Conservation (phyloP, 352 stramenopile species). For the Globisporangium lucens region DNA sequence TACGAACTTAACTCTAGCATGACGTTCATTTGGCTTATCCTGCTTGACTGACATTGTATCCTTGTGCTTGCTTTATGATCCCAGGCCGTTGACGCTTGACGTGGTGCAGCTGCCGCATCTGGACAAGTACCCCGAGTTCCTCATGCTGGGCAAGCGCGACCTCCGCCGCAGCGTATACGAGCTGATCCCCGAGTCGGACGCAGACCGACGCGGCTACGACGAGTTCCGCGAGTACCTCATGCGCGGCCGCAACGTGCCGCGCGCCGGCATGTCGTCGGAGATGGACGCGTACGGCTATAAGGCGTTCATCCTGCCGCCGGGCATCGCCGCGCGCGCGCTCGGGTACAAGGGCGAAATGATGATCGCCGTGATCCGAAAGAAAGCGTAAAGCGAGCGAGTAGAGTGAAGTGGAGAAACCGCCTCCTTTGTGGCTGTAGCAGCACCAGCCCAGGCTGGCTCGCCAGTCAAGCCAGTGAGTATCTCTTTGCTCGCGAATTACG, state of each 20-base stretch:
- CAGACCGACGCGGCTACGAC: conserved; percentile 49
- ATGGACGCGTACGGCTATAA: conserved; percentile 70
- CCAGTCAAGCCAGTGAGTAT: background rate
- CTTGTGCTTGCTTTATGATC: background rate
- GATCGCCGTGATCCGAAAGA: conserved; percentile 59
- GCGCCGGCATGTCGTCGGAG: conserved; percentile 51
- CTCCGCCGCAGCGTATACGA: conserved; percentile 65
- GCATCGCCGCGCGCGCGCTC: conserved; percentile 51
- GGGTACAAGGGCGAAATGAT: conserved; percentile 72
- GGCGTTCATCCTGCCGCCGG: conserved; percentile 72
- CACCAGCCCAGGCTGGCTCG: background rate
- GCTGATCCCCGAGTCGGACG: conserved; percentile 49
- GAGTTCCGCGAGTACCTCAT: conserved; percentile 68
- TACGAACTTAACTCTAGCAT: conserved; percentile 1
- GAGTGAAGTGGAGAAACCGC: background rate
- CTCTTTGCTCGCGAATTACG: background rate
- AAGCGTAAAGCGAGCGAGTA: conserved; percentile 10
- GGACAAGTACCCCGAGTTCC: conserved; percentile 54
- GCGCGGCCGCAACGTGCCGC: conserved; percentile 40
- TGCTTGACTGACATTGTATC: background rate
- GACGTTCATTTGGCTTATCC: background rate
- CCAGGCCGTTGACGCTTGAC: conserved; percentile 58
- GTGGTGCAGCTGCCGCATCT: conserved; percentile 63
- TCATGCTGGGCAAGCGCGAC: conserved; percentile 54
- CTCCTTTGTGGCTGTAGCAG: background rate